Percentiles rank a stretch among this genome's conserved stretches.
phyloP scores from a whole-genome alignment of 2,329 filamentous ascomycete species.

The Botrytis pseudocinerea region DNA sequence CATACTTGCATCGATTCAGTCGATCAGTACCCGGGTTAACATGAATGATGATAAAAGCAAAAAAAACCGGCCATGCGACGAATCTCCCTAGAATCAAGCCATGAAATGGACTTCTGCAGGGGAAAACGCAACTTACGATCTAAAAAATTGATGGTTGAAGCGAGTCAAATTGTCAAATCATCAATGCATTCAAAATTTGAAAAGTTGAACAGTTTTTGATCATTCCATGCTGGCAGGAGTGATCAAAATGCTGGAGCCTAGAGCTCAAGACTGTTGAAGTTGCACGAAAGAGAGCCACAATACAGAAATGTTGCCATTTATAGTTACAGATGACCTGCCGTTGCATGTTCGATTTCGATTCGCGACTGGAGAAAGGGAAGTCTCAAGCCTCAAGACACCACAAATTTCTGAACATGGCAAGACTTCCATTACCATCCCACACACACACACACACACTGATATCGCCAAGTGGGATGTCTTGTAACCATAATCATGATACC shows the following conservation, averaged over 20 bases:
- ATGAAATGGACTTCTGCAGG: conserved; percentile 11
- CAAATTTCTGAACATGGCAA: conserved; percentile 1
- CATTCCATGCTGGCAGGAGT: conserved; percentile 11
- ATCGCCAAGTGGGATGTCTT: conserved; percentile 13
- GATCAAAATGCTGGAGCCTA: conserved; percentile 18
- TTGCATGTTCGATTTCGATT: conserved; percentile 21
- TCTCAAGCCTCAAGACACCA: conserved; percentile 7
- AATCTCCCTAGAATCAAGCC: not conserved
- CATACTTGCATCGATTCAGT: conserved; percentile 1
- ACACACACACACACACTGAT: not conserved
- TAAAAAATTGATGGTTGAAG: not conserved
- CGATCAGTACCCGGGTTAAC: not conserved
- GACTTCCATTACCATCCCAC: not conserved
- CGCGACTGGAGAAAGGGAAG: conserved; percentile 11
- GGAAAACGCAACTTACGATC: conserved; percentile 6
- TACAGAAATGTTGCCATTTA: conserved; percentile 13
- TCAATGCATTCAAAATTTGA: conserved; percentile 2
- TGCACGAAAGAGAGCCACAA: conserved; percentile 16
- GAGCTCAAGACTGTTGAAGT: conserved; percentile 18
- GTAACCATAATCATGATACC: not conserved
- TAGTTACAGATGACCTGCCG: conserved; percentile 15
- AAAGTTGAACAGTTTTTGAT: not conserved
- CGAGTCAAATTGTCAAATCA: not conserved
- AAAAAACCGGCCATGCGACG: not conserved
- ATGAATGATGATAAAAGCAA: conserved; percentile 1